phyloP scores from a whole-genome alignment of 495 filamentous ascomycete genomes.

The Xylaria flabelliformis region DNA sequence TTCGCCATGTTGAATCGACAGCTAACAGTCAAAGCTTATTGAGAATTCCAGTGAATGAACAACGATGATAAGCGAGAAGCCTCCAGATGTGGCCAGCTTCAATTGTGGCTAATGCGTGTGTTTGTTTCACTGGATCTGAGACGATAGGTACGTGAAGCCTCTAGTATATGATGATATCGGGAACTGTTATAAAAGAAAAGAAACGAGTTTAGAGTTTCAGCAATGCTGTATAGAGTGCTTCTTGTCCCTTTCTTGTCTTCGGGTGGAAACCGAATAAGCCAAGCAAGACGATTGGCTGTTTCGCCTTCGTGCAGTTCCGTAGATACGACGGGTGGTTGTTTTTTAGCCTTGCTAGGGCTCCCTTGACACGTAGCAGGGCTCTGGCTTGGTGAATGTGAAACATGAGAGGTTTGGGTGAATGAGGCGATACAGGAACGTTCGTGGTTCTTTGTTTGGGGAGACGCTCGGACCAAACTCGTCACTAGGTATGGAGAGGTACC shows the following conservation, averaged over 20 bases:
- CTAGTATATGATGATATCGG: too few relatives aligned
- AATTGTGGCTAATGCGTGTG: not conserved
- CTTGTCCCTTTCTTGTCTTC: conserved; percentile 1
- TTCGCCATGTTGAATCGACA: conserved; percentile 62
- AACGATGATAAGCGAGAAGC: not conserved
- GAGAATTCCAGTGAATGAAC: conserved; percentile 6
- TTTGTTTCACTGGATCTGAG: not conserved
- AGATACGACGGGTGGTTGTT: not conserved
- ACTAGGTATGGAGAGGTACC: not conserved
- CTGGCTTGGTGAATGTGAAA: not conserved
- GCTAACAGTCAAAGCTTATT: not conserved
- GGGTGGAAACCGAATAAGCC: not conserved
- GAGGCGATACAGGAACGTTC: not conserved
- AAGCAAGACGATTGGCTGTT: not conserved
- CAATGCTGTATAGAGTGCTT: not conserved
- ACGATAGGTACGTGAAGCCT: conserved; percentile 1
- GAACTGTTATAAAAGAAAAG: too few relatives aligned
- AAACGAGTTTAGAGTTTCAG: too few relatives aligned
- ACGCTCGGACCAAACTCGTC: not conserved
- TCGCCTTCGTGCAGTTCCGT: not conserved
- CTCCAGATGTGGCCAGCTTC: not conserved
- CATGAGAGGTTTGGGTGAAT: not conserved
- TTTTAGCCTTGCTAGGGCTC: not conserved
- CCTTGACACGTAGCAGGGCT: not conserved
- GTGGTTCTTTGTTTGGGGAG: conserved; percentile 1